A percentile compares a stretch with the other conserved stretches of the same genome.
These are phyloP conservation scores for Aspergillus fructus DNA, from an alignment of 2,329 filamentous ascomycete genomes.

Conservation along the genomic window DNA sequence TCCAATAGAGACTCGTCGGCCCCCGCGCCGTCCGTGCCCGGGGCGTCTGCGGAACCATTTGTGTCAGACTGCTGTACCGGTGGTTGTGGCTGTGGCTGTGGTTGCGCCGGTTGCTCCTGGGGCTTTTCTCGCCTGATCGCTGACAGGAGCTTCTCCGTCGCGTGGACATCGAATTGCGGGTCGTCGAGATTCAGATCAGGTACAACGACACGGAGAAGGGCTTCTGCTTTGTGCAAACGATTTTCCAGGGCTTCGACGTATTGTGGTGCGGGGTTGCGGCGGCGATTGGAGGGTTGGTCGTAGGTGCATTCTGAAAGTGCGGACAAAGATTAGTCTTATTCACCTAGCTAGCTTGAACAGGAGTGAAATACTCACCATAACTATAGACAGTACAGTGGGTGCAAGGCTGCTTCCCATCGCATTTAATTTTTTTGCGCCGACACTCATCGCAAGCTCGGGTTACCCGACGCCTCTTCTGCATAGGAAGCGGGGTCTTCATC, in stretches of 20 bases:
- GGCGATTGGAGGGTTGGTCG: conserved; percentile 88
- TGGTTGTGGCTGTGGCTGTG: conserved; percentile 10
- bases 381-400: conserved; percentile 98
- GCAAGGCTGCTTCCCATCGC: conserved; percentile 81
- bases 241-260: conserved; percentile 88
- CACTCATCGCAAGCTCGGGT: conserved; percentile 82
- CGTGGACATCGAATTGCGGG: conserved; percentile 73
- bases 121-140: conserved; percentile 42
- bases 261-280: conserved; percentile 86
- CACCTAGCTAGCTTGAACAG: not conserved
- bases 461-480: conserved; percentile 75
- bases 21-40: conserved; percentile 36
- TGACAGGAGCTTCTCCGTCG: conserved; percentile 65
- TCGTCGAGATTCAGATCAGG: conserved; percentile 85
- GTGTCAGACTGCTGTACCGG: conserved; percentile 19
- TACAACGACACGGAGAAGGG: conserved; percentile 73
- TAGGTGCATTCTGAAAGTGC: conserved; percentile 78
- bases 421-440: conserved; percentile 83
- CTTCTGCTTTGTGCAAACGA: conserved; percentile 78
- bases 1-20: conserved; percentile 73
- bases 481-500: conserved; percentile 47
- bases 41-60: conserved; percentile 15
- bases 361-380: conserved; percentile 68
- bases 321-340: not conserved
- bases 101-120: not conserved